Base-by-base conservation (phyloP, 179 eudicot genomes). In the Dionaea muscipula region DNA sequence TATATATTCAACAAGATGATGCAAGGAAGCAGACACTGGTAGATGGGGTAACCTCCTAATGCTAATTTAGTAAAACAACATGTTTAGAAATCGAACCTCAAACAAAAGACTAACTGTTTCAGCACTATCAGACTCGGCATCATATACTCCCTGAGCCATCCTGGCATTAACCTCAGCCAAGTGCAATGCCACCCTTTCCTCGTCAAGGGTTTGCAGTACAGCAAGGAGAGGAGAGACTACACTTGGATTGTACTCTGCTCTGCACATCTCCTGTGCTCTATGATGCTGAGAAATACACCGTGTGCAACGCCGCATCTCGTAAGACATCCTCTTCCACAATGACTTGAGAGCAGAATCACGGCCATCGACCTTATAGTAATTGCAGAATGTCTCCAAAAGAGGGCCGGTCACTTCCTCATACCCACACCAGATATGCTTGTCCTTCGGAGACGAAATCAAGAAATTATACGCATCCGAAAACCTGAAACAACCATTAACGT, bases 261-360 rank as follows among this genome's bases (percentile, higher is more conserved):
- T 70, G 67, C 84, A 91, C 79, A 74, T 84, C 67, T 80, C 84
- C 61, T 80, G 94, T 33, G 95, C 91, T 68, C 81, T 94, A 64
- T 87, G 95, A 57, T 87, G 94, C 68, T 81, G 94, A 54, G 86
- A 85, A 51, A 82, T 72, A 65, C 98, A 91, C 51, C 82, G 85
- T 17, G 86, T 80, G 87, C 98, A 91, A n/a, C 53, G 60, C 47
- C 75, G 73, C 83, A 80, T 80, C 73, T 91, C 95, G 44, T 53
- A 62, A 55, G 91, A 84, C 26, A 81, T 66, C 60, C 91, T 76
- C 38, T 62, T 73, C 95, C 95, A 86, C 57, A 86, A 38, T 63
- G 78, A 69, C 77, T 82, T 91, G 28, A 91, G 76, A 60, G 89
- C 86, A 53, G 98, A 86, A 73, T 81, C 85, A 11, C 49, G 61